Evolutionary conservation across 805 yeast species (phyloP), one percentile per base, ranked within the genome.

Genomic region (Metschnikowia drakensbergensis): DNA sequence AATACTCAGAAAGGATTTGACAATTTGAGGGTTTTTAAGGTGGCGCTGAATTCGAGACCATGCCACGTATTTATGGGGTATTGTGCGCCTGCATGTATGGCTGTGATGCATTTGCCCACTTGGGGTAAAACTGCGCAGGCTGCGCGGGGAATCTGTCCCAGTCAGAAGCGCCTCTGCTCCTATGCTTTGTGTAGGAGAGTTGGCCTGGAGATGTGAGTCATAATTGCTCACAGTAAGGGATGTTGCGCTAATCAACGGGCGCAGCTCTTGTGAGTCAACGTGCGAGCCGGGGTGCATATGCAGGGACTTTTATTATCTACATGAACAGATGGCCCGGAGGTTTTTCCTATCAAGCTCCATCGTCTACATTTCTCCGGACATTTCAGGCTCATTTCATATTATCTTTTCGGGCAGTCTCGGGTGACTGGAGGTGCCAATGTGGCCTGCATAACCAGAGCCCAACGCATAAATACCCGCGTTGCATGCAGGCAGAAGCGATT

Each of bases 31-130:
- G 7, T n/a, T 17, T 17, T 38, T 10, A 8, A 32, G 33, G 8
- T 31, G 43, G n/a, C 17, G 17, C 10, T n/a, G 29, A 23, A 31
- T 11, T 10, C 29, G 3, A 4, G 32, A 25, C 23, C 31, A 28
- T 8, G 36, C 23, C 43, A 31, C 43, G 36, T 40, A 30, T 40
- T 40, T 25, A 40, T 40, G 30, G 36, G 42, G 43, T 31, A 40
- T 31, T 31, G 35, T 22, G 32, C 3, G 11, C 36, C 43, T 40
- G 43, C 43, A 40, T 40, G 22, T 29, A 30, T 17, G 17, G 17
- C 17, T 17, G 17, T 2, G 17, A 17, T 17, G 17, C 17, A 17
- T 17, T 17, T 17, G 17, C 17, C 17, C 17, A 17, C 17, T 17
- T 23, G n/a, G 22, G 25, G 35, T 22, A 8, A 17, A 39, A 6